Evolutionary conservation across 23 red algal species (phyloP), one percentile per base, ranked within the genome.

Genomic region (Agarophyton chilense): DNA sequence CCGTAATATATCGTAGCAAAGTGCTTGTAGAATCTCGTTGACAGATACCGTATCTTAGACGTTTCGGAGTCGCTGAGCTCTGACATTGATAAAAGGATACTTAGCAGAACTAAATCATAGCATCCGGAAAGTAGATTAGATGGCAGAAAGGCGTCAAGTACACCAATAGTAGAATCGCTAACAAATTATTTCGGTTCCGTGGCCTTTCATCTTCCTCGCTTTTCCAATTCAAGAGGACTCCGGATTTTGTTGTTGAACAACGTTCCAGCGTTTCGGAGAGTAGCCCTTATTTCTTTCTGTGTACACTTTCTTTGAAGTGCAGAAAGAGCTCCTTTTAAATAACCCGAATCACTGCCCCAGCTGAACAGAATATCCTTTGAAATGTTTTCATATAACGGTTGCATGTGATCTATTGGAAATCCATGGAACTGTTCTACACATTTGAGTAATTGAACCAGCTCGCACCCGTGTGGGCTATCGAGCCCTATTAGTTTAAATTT

Each of bases 161-260:
- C 77, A 1, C 32, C 22, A 32, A 81, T 3, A 39, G 31, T 62
- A 2, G 42, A 10, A 61, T 55, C 28, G 11, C 32, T 4, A 9
- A 81, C 77, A 81, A 81, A 81, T 52, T 21, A 42, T 40, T 56
- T 54, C 77, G 51, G 61, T 43, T 81, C 47, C 14, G n/a, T 29
- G 3, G 77, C 77, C 28, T 81, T 81, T 25, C 51, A 81, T 42
- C n/a, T 35, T 14, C 32, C 11, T 34, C 29, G 21, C 5, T 58
- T 33, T 16, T 63, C 52, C n/a, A 81, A 10, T 4, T 13, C 11
- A 4, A 25, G 5, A 2, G 77, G 77, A 18, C 52, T 54, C 12
- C 77, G 25, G 2, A 81, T 55, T 10, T 55, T 42, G 10, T 29
- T 10, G 21, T 33, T 44, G 21, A 81, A 42, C 5, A 25, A 1